Base-by-base conservation (phyloP, 495 filamentous ascomycete genomes). In the Aspergillus affinis region DNA sequence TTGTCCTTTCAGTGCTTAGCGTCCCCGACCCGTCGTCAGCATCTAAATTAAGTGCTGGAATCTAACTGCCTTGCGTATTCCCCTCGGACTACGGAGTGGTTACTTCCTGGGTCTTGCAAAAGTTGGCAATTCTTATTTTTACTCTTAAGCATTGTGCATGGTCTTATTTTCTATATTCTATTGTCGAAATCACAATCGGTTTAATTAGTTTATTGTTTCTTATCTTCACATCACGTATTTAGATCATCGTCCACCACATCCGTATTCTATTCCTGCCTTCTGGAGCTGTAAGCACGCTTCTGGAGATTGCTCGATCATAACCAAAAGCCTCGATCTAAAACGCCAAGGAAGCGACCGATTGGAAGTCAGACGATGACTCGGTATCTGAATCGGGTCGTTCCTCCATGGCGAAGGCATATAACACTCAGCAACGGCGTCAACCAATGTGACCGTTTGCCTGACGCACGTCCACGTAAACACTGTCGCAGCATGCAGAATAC, bases 1-100 rank as follows among this genome's bases (percentile, higher is more conserved):
- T 73, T 77, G 74, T 65, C 74, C 74, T 75, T 74, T 73, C 66
- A 61, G 57, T 54, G 32, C 45, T 54, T 41, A 41, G 36, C 36
- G 36, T 13, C 36, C 4, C 36, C 36, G 36, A 8, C 29, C 29
- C 29, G 29, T 32, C 29, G 29, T 32, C 29, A 32, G 29, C 29
- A 32, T 32, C 29, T 32, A 32, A 32, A 32, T 32, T 32, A 32
- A 32, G 29, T 32, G 29, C 29, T 41, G 12, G 30, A 32, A 32
- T 32, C 6, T 32, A 12, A 12, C 30, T 32, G 30, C 30, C 30
- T 32, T 32, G 6, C 30, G 30, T 32, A 32, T 32, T 26, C 23
- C 23, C 23, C 23, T 26, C 23, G 23, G 23, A 26, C 23, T 26
- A 26, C 23, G 23, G 2, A 26, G n/a, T n/a, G n/a, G n/a, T n/a